These are phyloP conservation scores for Rhodotorula sp. DNA, from an alignment of 1,284 basidiomycete genomes.

Conservation along the genomic window DNA sequence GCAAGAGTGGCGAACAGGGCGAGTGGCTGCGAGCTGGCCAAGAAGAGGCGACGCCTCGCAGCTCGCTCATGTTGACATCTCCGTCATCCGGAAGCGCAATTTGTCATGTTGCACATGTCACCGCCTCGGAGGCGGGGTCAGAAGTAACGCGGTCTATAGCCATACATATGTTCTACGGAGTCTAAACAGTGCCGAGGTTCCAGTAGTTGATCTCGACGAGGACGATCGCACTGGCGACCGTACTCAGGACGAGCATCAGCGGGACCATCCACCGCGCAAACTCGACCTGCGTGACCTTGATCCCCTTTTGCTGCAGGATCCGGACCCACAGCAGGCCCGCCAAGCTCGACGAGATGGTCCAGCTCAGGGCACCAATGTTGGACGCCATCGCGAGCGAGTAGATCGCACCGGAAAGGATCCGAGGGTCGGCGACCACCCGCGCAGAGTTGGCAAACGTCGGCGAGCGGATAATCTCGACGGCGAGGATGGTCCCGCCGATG, in stretches of 20 bases:
- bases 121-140: too few species aligned
- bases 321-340: conserved; percentile 84
- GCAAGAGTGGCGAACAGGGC: too few species aligned
- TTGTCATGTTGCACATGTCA: too few species aligned
- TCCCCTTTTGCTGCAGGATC: conserved; percentile 75
- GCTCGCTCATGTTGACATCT: too few species aligned
- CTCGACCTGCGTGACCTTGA: conserved; percentile 62
- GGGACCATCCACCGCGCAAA: conserved; percentile 74
- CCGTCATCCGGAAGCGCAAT: too few species aligned
- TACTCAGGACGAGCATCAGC: conserved; percentile 44
- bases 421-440: conserved; percentile 46
- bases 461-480: conserved; percentile 61
- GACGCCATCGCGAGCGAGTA: conserved; percentile 73
- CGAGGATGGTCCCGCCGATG: conserved; percentile 90
- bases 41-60: too few species aligned
- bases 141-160: too few species aligned
- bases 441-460: conserved; percentile 33
- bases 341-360: conserved; percentile 84
- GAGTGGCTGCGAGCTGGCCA: too few species aligned
- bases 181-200: not conserved
- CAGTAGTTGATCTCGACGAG: conserved; percentile 43
- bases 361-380: conserved; percentile 89
- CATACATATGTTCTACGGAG: not conserved
- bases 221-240: conserved; percentile 46
- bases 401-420: conserved; percentile 49